phyloP scores from a whole-genome alignment of 2,329 filamentous ascomycete genomes.

The Neocatenulostroma microsporum region DNA sequence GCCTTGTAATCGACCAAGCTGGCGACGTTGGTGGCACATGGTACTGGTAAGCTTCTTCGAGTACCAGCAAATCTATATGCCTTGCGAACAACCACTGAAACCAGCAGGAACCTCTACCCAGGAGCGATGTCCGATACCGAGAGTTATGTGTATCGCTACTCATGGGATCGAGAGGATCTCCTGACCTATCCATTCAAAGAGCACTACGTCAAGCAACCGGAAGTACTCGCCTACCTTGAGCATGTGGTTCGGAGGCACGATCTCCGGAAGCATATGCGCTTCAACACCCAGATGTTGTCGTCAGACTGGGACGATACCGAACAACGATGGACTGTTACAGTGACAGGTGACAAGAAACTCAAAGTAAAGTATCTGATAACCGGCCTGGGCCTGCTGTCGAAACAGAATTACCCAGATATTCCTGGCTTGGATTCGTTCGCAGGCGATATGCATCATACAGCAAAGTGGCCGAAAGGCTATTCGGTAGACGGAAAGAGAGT shows the following conservation, averaged over 20 bases:
- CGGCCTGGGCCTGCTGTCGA: slow-evolving; percentile 28
- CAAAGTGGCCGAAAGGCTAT: slow-evolving; percentile 24
- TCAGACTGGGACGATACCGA: slow-evolving; percentile 28
- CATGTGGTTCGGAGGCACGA: slow-evolving; percentile 29
- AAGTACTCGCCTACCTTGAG: slow-evolving; percentile 30
- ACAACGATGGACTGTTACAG: slow-evolving; percentile 26
- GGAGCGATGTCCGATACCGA: slow-evolving; percentile 12
- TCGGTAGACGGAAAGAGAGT: slow-evolving; percentile 26
- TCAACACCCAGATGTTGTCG: slow-evolving; percentile 32
- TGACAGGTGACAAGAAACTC: slow-evolving; percentile 18
- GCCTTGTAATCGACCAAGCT: slow-evolving; percentile 34
- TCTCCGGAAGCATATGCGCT: slow-evolving; percentile 33
- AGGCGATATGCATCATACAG: slow-evolving; percentile 29
- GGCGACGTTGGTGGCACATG: slow-evolving; percentile 39
- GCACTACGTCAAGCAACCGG: slow-evolving; percentile 29
- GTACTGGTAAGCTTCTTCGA: slow-evolving; percentile 15
- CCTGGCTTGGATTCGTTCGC: slow-evolving; percentile 28
- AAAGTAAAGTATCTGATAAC: slow-evolving; percentile 28
- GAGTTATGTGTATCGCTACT: slow-evolving; percentile 20
- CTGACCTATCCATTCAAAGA: slow-evolving; percentile 28
- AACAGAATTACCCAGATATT: slow-evolving; percentile 30
- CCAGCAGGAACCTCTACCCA: too few relatives aligned
- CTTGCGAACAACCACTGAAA: too few relatives aligned
- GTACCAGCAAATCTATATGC: too few relatives aligned
- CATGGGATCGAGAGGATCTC: slow-evolving; percentile 25